Conservation (phyloP, 2,329 filamentous ascomycete genomes). For the Cordyceps farinosa region DNA sequence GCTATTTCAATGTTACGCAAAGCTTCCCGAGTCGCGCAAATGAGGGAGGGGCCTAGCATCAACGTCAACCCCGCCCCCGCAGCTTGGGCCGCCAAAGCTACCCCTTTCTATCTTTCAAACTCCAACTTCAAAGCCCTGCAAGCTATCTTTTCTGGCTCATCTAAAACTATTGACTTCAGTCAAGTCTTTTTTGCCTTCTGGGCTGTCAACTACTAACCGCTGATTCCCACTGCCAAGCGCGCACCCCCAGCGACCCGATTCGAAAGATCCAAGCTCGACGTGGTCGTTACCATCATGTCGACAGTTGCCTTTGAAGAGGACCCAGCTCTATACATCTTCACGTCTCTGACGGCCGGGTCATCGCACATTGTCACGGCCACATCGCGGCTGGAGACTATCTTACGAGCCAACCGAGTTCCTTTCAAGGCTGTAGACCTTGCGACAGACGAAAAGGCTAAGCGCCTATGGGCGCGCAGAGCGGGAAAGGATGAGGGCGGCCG, state of each 20-base stretch:
- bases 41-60: not conserved
- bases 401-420: constrained; percentile 89
- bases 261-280: not conserved
- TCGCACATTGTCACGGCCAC: constrained; percentile 96
- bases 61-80: constrained; percentile 14
- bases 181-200: not conserved
- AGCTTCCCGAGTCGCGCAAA: not conserved
- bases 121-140: not conserved
- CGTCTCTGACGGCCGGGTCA: constrained; percentile 90
- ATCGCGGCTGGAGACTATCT: constrained; percentile 90
- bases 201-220: not conserved
- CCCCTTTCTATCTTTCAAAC: constrained; percentile 14
- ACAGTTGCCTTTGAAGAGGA: constrained; percentile 54
- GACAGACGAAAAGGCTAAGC: constrained; percentile 81
- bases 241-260: not conserved
- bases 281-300: constrained; percentile 14
- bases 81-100: constrained; percentile 10
- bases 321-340: constrained; percentile 86
- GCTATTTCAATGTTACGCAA: not conserved
- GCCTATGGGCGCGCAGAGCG: constrained; percentile 80
- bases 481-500: constrained; percentile 64
- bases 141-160: not conserved
- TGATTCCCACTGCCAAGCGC: not conserved
- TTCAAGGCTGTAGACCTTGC: constrained; percentile 92
- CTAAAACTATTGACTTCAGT: not conserved